Evolutionary conservation across 2,329 filamentous ascomycete genomes (phyloP).

Genomic region (Colletotrichum cereale): DNA sequence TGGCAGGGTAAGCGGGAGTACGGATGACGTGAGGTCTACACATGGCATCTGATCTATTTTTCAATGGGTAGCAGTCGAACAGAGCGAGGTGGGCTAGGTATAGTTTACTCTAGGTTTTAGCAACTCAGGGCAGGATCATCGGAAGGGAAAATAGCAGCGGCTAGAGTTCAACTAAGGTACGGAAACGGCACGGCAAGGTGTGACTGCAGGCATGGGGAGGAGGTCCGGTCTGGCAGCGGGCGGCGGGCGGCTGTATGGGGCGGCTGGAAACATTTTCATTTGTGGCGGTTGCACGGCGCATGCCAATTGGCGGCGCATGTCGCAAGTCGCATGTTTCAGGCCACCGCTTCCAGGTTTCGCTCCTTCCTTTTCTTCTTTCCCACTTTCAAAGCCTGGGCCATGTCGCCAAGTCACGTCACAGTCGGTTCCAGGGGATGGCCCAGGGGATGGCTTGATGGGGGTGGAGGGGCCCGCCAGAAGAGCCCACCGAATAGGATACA

Average conservation of each 20-base stretch:
- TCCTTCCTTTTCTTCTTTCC: neutral
- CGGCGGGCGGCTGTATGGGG: constrained; percentile 23
- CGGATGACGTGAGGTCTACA: neutral
- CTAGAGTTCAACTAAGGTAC: neutral
- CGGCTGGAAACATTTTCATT: constrained; percentile 31
- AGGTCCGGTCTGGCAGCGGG: neutral
- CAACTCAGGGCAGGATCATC: neutral
- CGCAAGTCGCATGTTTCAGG: constrained; percentile 39
- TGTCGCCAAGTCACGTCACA: constrained; percentile 23
- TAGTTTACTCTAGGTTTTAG: neutral
- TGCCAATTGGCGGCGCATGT: constrained; percentile 39
- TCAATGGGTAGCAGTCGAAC: neutral
- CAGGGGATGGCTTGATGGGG: constrained; percentile 8
- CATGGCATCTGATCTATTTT: neutral
- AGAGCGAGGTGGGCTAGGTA: neutral
- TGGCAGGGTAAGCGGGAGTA: neutral
- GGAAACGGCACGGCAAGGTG: neutral
- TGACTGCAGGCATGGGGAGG: neutral
- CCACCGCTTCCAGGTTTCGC: constrained; percentile 4
- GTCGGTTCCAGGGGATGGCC: constrained; percentile 23
- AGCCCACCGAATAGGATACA: constrained; percentile 1
- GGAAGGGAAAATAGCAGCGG: neutral
- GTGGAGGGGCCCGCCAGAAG: constrained; percentile 5
- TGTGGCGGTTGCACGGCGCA: constrained; percentile 34
- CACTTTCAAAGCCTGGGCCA: neutral